Base-by-base conservation (phyloP, 139 green algal species). In the Chlorella sp. region DNA sequence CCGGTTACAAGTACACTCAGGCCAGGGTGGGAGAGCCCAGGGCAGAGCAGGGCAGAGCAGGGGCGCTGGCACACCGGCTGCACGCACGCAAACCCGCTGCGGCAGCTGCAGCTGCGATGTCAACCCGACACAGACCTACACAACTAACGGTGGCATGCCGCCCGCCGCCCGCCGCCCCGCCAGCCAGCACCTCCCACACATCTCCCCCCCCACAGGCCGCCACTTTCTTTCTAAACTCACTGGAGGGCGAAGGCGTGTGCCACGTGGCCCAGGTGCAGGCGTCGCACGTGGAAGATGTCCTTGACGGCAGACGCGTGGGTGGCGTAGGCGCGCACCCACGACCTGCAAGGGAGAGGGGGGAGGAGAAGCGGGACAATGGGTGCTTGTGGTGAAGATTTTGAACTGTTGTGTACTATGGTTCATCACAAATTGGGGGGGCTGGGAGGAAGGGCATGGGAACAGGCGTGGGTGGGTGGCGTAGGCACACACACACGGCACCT, bases 181-280 rank as follows among this genome's bases (percentile, higher is more conserved):
- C n/a, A n/a, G n/a, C n/a, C n/a, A n/a, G n/a, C n/a, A n/a, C n/a
- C n/a, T n/a, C n/a, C n/a, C n/a, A n/a, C n/a, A n/a, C n/a, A n/a
- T n/a, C n/a, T 32, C 53, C 81, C 73, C 3, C 48, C 42, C 80
- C 42, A 86, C 30, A 11, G 28, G 28, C 40, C 40, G 80, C 80
- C 30, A 37, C 1, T 7, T 30, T 32, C 34, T 36, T 12, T 11
- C 0, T n/a, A 3, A 37, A 3, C 89, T 87, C 83, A 91, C 83
- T 90, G 95, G 53, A 99, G 93, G 1, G 91, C 97, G 91, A 99
- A 99, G 60, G 92, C 95, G 77, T 97, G 92, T 0, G 98, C 98
- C 5, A 99, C 93, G 92, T 99, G 98, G 1, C 98, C 98, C 78
- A 99, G 90, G 92, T 99, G 98, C 86, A 99, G 93, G 30, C 91